Conservation (phyloP, 106 monocot genomes). For the Apostasia ramifera region DNA sequence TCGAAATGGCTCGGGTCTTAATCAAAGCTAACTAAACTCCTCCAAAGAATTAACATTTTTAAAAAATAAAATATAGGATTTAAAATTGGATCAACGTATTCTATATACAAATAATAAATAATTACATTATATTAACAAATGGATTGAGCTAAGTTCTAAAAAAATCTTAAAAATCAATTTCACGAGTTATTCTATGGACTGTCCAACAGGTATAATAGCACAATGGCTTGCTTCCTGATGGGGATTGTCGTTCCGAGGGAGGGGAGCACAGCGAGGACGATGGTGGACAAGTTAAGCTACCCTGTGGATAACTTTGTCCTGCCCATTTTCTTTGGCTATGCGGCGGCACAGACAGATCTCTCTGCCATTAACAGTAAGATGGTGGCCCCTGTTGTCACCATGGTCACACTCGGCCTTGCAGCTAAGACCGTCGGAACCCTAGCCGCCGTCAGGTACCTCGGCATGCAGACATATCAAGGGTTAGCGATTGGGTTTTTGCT, state of each 20-base stretch:
- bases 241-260: conserved; percentile 48
- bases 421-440: conserved; percentile 56
- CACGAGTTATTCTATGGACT: background rate
- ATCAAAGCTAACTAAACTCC: too few relatives aligned
- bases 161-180: conserved; percentile 13
- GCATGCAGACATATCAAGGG: conserved; percentile 26
- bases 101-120: too few relatives aligned
- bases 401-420: conserved; percentile 14
- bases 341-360: conserved; percentile 25
- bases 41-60: too few relatives aligned
- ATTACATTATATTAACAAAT: too few relatives aligned
- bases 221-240: conserved; percentile 42
- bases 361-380: background rate
- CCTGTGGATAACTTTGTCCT: conserved; percentile 37
- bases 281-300: conserved; percentile 31
- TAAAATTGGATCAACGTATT: too few relatives aligned
- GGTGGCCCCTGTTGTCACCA: background rate
- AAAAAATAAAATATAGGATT: too few relatives aligned
- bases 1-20: too few relatives aligned
- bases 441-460: conserved; percentile 20
- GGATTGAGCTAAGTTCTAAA: too few relatives aligned
- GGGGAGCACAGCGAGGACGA: conserved; percentile 43
- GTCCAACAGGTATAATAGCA: conserved; percentile 5
- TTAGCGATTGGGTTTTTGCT: conserved; percentile 46
- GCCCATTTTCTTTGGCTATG: conserved; percentile 50